Percentiles rank a stretch among this genome's conserved stretches.
Evolutionary conservation across 2,329 filamentous ascomycete species (phyloP).

Genomic region (Fusarium austroafricanum): DNA sequence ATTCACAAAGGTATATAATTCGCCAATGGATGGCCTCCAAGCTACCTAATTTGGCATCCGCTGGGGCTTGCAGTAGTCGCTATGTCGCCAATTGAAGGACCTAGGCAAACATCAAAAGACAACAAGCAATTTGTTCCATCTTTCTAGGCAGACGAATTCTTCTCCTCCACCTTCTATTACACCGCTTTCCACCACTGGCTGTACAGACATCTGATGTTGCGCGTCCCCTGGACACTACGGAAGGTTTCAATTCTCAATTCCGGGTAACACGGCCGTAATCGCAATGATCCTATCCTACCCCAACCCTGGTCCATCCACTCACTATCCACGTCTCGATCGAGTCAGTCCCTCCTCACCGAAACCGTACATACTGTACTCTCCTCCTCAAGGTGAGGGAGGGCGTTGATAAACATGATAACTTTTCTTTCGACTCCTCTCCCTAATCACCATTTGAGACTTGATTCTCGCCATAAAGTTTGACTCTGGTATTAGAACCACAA

Average conservation of each 20-base stretch:
- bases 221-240: slow-evolving; percentile 14
- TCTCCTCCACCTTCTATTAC: slow-evolving; percentile 13
- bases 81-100: slow-evolving; percentile 10
- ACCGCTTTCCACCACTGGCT: slow-evolving; percentile 10
- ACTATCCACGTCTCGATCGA: slow-evolving; percentile 13
- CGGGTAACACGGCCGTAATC: slow-evolving; percentile 24
- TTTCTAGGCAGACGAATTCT: slow-evolving; percentile 44
- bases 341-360: slow-evolving; percentile 37
- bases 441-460: not conserved
- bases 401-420: not conserved
- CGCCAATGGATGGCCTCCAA: slow-evolving; percentile 1
- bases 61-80: slow-evolving; percentile 40
- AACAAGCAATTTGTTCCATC: slow-evolving; percentile 17
- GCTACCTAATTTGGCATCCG: slow-evolving; percentile 13
- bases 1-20: not conserved
- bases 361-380: slow-evolving; percentile 23
- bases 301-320: slow-evolving; percentile 9
- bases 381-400: not conserved
- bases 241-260: slow-evolving; percentile 11
- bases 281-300: not conserved
- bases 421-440: not conserved
- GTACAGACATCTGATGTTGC: slow-evolving; percentile 23
- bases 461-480: not conserved
- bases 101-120: not conserved
- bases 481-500: not conserved